Evolutionary conservation across 228 moss, liverwort and hornwort genomes (phyloP).

Genomic region (Sphagnum magellanicum): DNA sequence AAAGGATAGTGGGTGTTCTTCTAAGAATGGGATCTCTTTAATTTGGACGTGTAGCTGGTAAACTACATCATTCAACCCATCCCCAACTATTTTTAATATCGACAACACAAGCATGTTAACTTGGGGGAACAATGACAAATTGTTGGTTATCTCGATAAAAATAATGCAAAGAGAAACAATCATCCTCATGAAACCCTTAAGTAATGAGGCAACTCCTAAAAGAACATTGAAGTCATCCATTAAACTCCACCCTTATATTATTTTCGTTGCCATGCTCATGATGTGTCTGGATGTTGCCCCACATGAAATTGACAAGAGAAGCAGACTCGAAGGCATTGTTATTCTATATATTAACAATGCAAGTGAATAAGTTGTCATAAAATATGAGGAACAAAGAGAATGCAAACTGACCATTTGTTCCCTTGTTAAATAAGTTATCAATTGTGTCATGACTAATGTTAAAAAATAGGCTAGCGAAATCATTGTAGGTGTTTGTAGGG

Average conservation of each 20-base stretch:
- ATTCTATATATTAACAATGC: conserved; percentile 38
- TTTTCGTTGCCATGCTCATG: conserved; percentile 25
- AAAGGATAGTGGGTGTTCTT: conserved; percentile 41
- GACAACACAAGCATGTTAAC: conserved; percentile 45
- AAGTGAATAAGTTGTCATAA: conserved; percentile 16
- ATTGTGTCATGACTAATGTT: conserved; percentile 48
- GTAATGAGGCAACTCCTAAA: conserved; percentile 41
- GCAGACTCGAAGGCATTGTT: conserved; percentile 37
- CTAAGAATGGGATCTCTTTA: conserved; percentile 37
- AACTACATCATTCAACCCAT: conserved; percentile 39
- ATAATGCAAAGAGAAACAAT: conserved; percentile 43
- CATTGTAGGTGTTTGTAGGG: conserved; percentile 31
- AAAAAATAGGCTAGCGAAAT: conserved; percentile 39
- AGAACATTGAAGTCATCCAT: conserved; percentile 45
- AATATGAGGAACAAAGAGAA: conserved; percentile 23
- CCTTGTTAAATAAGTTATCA: conserved; percentile 38
- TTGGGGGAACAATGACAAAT: conserved; percentile 31
- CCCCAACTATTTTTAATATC: conserved; percentile 42
- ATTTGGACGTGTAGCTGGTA: conserved; percentile 39
- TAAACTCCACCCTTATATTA: neutral
- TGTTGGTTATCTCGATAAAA: conserved; percentile 46
- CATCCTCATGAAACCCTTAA: conserved; percentile 55
- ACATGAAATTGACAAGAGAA: conserved; percentile 38
- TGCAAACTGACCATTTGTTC: conserved; percentile 20
- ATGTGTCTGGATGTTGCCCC: conserved; percentile 35